Percentiles rank a stretch among this genome's conserved stretches.
Evolutionary conservation across 768 basidiomycete species (phyloP).

Genomic region (Hericium rajendrae): DNA sequence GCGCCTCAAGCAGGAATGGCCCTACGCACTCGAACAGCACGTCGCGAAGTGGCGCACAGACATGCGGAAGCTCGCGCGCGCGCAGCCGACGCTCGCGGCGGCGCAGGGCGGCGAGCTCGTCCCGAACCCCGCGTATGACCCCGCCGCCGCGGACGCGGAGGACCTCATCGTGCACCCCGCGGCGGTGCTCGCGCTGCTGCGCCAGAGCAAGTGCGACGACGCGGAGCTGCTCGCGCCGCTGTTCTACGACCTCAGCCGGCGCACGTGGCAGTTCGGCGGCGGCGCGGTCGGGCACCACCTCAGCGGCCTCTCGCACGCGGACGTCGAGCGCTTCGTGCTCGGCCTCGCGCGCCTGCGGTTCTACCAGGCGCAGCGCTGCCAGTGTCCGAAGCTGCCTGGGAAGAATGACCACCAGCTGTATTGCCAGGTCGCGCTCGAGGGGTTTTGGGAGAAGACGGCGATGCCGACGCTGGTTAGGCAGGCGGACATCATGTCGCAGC

Average conservation of each 20-base stretch:
- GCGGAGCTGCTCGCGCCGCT: conserved; percentile 15
- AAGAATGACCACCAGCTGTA: background rate
- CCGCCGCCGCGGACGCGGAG: background rate
- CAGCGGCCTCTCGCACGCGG: conserved; percentile 14
- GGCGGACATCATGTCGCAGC: background rate
- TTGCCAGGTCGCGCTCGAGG: background rate
- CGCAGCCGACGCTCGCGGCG: background rate
- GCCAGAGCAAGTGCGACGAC: conserved; percentile 14
- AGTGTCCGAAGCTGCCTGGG: background rate
- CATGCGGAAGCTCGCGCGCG: background rate
- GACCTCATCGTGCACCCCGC: conserved; percentile 17
- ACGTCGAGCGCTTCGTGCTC: conserved; percentile 16
- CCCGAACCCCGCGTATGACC: background rate
- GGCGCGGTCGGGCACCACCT: conserved; percentile 14
- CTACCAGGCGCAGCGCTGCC: background rate
- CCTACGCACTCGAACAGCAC: background rate
- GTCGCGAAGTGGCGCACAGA: background rate
- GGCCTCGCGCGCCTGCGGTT: conserved; percentile 16
- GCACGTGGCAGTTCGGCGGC: conserved; percentile 15
- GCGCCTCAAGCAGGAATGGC: conserved; percentile 2
- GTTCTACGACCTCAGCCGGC: conserved; percentile 20
- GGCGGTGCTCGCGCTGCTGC: conserved; percentile 17
- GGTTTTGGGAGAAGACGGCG: background rate
- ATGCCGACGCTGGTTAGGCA: background rate
- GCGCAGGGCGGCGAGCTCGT: background rate